A percentile compares a stretch with the other conserved stretches of the same genome.
These are phyloP conservation scores for Leishmania braziliensis DNA, from an alignment of 208 protist genomes.

Conservation along the genomic window DNA sequence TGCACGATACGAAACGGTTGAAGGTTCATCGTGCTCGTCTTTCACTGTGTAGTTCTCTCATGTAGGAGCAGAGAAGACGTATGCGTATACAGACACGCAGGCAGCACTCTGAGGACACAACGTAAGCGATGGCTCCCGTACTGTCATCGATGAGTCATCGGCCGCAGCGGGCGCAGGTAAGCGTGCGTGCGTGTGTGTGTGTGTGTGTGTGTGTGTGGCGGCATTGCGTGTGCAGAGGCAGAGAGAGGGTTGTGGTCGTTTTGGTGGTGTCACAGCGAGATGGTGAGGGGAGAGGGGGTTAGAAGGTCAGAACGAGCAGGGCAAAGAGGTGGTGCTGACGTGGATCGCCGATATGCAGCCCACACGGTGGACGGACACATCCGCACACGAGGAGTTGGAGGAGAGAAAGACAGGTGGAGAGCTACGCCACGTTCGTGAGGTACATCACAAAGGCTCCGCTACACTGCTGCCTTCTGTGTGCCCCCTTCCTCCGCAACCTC, in stretches of 20 bases:
- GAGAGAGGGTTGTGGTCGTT: background rate
- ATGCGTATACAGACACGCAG: background rate
- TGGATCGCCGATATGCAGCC: background rate
- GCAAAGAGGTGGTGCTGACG: background rate
- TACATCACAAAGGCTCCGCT: background rate
- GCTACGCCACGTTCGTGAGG: background rate
- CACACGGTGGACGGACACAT: background rate
- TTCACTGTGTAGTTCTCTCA: background rate
- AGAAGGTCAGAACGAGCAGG: background rate
- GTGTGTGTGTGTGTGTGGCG: background rate
- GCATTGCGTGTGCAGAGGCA: too few species aligned
- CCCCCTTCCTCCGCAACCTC: too few species aligned
- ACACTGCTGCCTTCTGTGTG: background rate
- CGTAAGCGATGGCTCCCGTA: background rate
- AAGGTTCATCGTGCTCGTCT: constrained; percentile 45
- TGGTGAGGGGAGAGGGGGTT: background rate
- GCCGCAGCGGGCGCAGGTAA: background rate
- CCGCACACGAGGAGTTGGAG: background rate
- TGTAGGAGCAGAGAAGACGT: background rate
- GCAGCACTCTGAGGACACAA: background rate
- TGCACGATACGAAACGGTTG: constrained; percentile 54
- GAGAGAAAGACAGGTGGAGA: background rate
- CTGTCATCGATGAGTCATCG: background rate
- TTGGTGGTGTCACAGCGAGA: background rate
- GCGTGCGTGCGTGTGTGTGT: background rate